Conservation (phyloP, 768 basidiomycete genomes). For the Albatrellus ellisii region DNA sequence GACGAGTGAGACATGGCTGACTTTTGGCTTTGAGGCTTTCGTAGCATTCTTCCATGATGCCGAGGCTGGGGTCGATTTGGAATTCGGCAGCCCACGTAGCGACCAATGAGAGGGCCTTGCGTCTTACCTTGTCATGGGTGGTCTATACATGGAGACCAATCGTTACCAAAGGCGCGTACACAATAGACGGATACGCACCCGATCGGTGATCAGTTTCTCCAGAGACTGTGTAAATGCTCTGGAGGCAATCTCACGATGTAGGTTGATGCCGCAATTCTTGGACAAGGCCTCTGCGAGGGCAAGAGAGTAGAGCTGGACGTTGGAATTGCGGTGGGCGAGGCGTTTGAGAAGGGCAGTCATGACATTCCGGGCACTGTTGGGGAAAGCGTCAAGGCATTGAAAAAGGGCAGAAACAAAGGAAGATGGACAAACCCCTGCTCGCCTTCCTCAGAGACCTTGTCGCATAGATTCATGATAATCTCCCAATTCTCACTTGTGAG, state of each 20-base stretch:
- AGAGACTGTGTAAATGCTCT: conserved; percentile 84
- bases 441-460: conserved; percentile 89
- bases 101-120: conserved; percentile 56
- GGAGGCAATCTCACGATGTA: conserved; percentile 81
- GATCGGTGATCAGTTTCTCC: conserved; percentile 78
- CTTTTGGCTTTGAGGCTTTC: conserved; percentile 74
- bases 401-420: conserved; percentile 1
- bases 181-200: conserved; percentile 33
- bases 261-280: conserved; percentile 76
- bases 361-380: conserved; percentile 77
- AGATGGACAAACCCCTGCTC: conserved; percentile 55
- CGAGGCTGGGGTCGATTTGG: conserved; percentile 63
- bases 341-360: conserved; percentile 81
- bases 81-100: conserved; percentile 81
- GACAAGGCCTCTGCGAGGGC: conserved; percentile 78
- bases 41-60: conserved; percentile 87
- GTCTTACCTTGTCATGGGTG: conserved; percentile 84
- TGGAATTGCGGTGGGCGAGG: conserved; percentile 86
- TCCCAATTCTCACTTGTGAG: conserved; percentile 95
- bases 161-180: neutral
- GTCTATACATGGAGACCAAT: conserved; percentile 36
- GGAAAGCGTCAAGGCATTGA: conserved; percentile 2
- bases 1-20: conserved; percentile 20
- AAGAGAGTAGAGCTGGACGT: conserved; percentile 91
- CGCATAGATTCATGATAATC: conserved; percentile 84